phyloP scores from a whole-genome alignment of 768 basidiomycete genomes.

The Rhodosporidiobolus sp. region DNA sequence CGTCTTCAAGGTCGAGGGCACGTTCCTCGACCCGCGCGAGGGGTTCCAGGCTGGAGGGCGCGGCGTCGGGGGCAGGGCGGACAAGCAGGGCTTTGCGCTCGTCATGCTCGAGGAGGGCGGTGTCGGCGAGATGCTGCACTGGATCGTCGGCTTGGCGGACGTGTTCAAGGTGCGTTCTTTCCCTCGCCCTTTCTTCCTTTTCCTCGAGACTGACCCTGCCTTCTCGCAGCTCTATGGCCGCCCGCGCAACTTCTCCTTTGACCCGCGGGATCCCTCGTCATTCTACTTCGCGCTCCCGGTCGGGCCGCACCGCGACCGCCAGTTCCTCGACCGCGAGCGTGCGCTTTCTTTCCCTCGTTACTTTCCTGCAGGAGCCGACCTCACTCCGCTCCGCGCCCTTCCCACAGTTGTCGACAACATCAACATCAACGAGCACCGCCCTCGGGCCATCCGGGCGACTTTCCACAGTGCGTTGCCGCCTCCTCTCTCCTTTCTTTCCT shows the following conservation, averaged over 20 bases:
- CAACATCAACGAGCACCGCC: constrained; percentile 35
- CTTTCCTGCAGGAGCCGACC: background rate
- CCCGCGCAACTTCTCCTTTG: constrained; percentile 80
- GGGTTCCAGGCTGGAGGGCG: constrained; percentile 15
- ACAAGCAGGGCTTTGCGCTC: constrained; percentile 68
- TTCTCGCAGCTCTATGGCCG: constrained; percentile 85
- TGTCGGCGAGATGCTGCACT: constrained; percentile 37
- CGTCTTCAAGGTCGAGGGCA: constrained; percentile 85
- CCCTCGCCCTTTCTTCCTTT: background rate
- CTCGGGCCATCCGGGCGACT: constrained; percentile 33
- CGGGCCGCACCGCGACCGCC: constrained; percentile 73
- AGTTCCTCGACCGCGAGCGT: constrained; percentile 82
- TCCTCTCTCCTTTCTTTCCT: background rate
- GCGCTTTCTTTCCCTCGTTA: background rate
- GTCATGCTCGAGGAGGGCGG: constrained; percentile 75
- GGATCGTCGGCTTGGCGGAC: constrained; percentile 43
- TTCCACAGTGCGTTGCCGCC: constrained; percentile 31
- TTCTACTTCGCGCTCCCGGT: constrained; percentile 95
- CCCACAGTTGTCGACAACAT: constrained; percentile 33
- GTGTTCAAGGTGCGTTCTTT: constrained; percentile 39
- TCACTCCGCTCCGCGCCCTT: too few relatives aligned
- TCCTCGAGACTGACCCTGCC: constrained; percentile 67
- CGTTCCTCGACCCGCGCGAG: constrained; percentile 50
- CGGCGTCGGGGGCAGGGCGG: constrained; percentile 64
- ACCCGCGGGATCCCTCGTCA: constrained; percentile 72